Evolutionary conservation across 306 rosid species (phyloP).

Genomic region (Casuarina cunninghamiana): DNA sequence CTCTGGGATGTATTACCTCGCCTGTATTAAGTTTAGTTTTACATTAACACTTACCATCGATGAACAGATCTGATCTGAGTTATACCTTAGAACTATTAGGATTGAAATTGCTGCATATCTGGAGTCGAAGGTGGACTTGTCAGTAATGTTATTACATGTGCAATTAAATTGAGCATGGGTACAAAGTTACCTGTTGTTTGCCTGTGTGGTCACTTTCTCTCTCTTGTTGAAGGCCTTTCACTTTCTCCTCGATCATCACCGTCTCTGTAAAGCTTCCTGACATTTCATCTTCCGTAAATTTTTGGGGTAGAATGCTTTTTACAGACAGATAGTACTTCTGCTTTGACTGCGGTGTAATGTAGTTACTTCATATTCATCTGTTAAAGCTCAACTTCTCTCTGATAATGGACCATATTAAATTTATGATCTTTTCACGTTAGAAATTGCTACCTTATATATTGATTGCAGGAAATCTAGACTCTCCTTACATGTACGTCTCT

Average conservation of each 20-base stretch:
- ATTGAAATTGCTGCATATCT: background rate
- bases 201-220: background rate
- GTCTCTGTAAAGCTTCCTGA: background rate
- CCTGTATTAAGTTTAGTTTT: background rate
- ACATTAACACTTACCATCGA: background rate
- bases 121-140: background rate
- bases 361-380: background rate
- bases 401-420: background rate
- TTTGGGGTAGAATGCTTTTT: constrained; percentile 3
- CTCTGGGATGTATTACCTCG: background rate
- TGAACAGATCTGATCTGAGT: background rate
- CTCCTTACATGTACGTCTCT: background rate
- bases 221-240: background rate
- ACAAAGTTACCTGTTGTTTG: background rate
- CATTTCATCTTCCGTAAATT: background rate
- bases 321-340: background rate
- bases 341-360: background rate
- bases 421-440: background rate
- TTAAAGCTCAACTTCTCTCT: background rate
- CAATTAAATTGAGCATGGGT: background rate
- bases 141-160: background rate
- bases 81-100: background rate
- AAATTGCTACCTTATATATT: background rate
- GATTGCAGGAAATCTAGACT: background rate
- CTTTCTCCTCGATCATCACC: background rate